phyloP scores from a whole-genome alignment of 176 grass and related monocot genomes.

The Carex pumila region DNA sequence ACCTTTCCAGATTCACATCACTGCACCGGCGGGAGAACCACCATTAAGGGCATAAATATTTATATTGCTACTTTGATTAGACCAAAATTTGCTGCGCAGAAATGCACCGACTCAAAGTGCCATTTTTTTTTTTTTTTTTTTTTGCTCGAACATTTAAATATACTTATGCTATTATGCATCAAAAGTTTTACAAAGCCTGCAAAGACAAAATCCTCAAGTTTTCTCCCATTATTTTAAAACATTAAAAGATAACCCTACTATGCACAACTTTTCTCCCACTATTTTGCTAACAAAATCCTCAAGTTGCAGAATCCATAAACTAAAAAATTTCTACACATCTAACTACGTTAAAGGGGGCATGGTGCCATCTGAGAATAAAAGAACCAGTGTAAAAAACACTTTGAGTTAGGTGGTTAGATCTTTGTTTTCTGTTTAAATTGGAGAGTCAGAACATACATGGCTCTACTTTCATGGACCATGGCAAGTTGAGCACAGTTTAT shows the following conservation, averaged over 20 bases:
- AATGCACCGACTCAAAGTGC: not conserved
- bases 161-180: not conserved
- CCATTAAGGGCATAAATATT: too few relatives aligned
- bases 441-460: not conserved
- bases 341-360: not conserved
- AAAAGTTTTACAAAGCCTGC: not conserved
- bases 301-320: not conserved
- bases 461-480: not conserved
- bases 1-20: too few relatives aligned
- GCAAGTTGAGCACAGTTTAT: not conserved
- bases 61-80: not conserved
- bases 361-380: not conserved
- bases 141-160: not conserved
- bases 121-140: not conserved
- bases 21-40: too few relatives aligned
- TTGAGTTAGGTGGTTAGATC: not conserved
- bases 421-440: slow-evolving; percentile 3
- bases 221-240: not conserved
- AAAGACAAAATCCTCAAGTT: not conserved
- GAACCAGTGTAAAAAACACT: not conserved
- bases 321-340: slow-evolving; percentile 6
- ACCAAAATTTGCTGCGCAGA: not conserved
- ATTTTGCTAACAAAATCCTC: slow-evolving; percentile 4
- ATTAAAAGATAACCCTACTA: not conserved
- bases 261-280: not conserved